These are phyloP conservation scores for Globisporangium irregulare DNA, from an alignment of 352 stramenopile genomes.

Conservation along the genomic window DNA sequence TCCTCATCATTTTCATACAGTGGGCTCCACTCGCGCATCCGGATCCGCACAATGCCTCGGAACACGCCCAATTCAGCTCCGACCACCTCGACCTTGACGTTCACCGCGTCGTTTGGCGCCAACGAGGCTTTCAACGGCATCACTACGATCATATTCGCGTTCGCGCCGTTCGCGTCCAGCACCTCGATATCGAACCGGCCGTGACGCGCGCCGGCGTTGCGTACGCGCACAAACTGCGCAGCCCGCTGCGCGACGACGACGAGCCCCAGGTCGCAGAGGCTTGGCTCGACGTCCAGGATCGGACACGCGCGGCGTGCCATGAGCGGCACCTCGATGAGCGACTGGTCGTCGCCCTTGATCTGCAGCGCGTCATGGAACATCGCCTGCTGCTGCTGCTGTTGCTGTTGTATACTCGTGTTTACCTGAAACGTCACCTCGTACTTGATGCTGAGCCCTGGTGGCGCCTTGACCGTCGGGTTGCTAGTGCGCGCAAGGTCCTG, in stretches of 20 bases:
- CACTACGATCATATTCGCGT: conserved; percentile 15
- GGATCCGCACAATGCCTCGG: conserved; percentile 39
- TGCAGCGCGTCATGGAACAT: conserved; percentile 63
- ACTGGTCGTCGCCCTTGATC: conserved; percentile 58
- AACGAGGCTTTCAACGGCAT: conserved; percentile 34
- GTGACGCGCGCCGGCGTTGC: conserved; percentile 40
- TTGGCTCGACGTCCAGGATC: conserved; percentile 49
- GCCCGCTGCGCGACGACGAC: conserved; percentile 60
- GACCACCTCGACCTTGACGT: conserved; percentile 45
- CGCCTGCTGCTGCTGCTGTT: conserved; percentile 8
- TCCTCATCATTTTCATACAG: conserved; percentile 16
- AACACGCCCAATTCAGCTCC: conserved; percentile 39
- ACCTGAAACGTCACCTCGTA: conserved; percentile 69
- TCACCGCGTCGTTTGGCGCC: conserved; percentile 27
- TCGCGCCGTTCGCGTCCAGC: conserved; percentile 21
- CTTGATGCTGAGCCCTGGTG: conserved; percentile 50
- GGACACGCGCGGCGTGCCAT: conserved; percentile 52
- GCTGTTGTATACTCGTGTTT: neutral
- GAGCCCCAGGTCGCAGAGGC: conserved; percentile 59
- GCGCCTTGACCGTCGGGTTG: conserved; percentile 66
- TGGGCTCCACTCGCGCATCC: conserved; percentile 29
- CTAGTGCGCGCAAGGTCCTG: conserved; percentile 56
- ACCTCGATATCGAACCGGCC: conserved; percentile 56
- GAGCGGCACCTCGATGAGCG: conserved; percentile 55
- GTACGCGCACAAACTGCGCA: conserved; percentile 47